These are phyloP conservation scores for Camellia lanceoleosa DNA, from an alignment of 148 eudicot species.

Conservation along the genomic window DNA sequence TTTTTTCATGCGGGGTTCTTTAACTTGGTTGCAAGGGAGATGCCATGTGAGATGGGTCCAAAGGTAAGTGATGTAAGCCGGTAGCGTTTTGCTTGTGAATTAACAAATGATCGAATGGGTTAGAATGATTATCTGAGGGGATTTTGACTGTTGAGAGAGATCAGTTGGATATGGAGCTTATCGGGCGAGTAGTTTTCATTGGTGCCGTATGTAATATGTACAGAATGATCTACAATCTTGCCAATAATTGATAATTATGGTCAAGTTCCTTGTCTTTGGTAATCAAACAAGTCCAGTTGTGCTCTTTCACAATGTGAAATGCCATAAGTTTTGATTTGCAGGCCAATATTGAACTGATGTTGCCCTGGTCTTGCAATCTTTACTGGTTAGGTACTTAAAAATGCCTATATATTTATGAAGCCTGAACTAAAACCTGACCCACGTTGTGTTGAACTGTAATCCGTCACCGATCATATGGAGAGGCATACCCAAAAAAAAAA, in stretches of 20 bases:
- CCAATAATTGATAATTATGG: slow-evolving; percentile 11
- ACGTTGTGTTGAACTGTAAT: too few relatives aligned
- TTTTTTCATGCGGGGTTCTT: not conserved
- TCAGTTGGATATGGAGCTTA: not conserved
- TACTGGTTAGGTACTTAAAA: too few relatives aligned
- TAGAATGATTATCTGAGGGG: not conserved
- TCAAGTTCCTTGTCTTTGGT: not conserved
- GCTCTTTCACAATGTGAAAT: not conserved
- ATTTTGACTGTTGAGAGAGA: slow-evolving; percentile 14
- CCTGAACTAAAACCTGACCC: too few relatives aligned
- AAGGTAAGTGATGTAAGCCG: not conserved
- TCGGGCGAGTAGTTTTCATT: slow-evolving; percentile 12
- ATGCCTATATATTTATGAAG: too few relatives aligned
- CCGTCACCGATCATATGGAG: too few relatives aligned
- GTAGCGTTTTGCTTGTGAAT: slow-evolving; percentile 5
- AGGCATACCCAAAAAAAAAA: too few relatives aligned
- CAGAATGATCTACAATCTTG: slow-evolving; percentile 15
- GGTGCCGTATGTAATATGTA: slow-evolving; percentile 7
- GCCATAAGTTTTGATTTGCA: not conserved
- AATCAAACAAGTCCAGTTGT: not conserved
- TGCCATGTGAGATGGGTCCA: slow-evolving; percentile 5
- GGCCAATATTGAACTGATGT: not conserved
- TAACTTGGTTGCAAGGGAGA: slow-evolving; percentile 8
- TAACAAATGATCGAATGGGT: slow-evolving; percentile 1
- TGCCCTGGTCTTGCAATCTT: not conserved